Conservation (phyloP, 768 basidiomycete genomes). For the Myochromella boudieri region DNA sequence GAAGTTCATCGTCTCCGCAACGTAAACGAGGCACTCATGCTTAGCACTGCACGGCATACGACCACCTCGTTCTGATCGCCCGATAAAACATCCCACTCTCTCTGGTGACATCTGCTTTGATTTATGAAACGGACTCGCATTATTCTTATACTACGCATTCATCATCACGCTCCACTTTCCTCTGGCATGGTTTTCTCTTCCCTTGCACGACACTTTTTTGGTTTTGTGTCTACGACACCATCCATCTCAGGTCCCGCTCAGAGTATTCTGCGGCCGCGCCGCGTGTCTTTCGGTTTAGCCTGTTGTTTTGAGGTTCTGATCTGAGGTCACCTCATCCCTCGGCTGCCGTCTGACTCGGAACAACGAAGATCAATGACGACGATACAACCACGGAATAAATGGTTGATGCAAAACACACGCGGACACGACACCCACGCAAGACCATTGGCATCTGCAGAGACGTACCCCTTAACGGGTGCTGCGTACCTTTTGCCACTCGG, state of each 20-base stretch:
- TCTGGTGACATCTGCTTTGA: too few species aligned
- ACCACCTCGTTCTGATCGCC: conserved; percentile 21
- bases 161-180: background rate
- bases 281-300: conserved; percentile 31
- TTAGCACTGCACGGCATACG: conserved; percentile 75
- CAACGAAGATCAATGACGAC: conserved; percentile 39
- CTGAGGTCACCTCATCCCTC: conserved; percentile 37
- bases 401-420: conserved; percentile 44
- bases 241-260: conserved; percentile 27
- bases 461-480: conserved; percentile 49
- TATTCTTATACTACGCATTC: too few species aligned
- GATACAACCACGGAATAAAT: conserved; percentile 46
- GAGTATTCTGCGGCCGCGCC: conserved; percentile 58
- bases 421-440: conserved; percentile 71
- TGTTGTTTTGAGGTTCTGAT: conserved; percentile 30
- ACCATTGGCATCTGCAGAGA: conserved; percentile 59
- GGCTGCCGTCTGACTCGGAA: conserved; percentile 26
- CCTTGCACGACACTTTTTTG: conserved; percentile 20
- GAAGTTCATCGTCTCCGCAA: conserved; percentile 81
- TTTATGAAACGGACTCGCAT: too few species aligned
- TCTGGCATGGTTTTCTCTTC: background rate
- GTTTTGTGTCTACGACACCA: conserved; percentile 34
- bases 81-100: conserved; percentile 13
- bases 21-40: conserved; percentile 89
- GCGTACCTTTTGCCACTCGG: conserved; percentile 52